Base-by-base conservation (phyloP, 768 basidiomycete genomes). In the Coprinopsis sp. region DNA sequence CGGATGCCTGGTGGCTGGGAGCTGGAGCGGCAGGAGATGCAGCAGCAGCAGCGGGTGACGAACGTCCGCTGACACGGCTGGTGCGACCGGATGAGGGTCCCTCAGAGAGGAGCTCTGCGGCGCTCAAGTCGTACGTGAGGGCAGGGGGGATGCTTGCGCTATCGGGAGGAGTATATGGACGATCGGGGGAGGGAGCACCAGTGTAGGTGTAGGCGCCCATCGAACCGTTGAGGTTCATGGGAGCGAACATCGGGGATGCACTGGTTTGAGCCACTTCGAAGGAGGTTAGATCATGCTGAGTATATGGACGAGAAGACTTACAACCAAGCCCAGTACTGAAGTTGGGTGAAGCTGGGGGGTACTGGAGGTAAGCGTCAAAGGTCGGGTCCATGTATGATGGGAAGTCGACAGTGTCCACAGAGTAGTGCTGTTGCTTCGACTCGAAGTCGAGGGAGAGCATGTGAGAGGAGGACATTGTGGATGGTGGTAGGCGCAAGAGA, bases 101-200 rank as follows among this genome's bases (percentile, higher is more conserved):
- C 58, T 88, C 87, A n/a, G 85, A 86, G 11, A 82, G 84, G 45
- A 83, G 64, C 62, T 88, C 87, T 51, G 82, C 83, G 36, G 72
- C 78, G 56, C 78, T 81, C 54, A 87, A 68, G 60, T 74, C 79
- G 66, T 87, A 85, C 48, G 69, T 62, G 51, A 88, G 77, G 39
- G 83, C 76, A 14, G 85, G 84, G 31, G 82, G 84, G 53, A 88
- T 80, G 63, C 77, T 74, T 46, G 65, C 71, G 44, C 65, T 67
- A 52, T 82, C 78, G 24, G 82, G 70, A 34, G 85, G 84, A n/a
- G 82, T 82, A 72, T 73, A 87, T 18, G 84, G 77, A 53, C 83
- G 84, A 53, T 68, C 67, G 40, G 79, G 75, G 56, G 82, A 80
- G 42, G 78, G 69, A 49, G 74, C 66, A 41, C 71, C 70, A 46